phyloP scores from a whole-genome alignment of 2,329 filamentous ascomycete species.

The Cladosporium sp. region DNA sequence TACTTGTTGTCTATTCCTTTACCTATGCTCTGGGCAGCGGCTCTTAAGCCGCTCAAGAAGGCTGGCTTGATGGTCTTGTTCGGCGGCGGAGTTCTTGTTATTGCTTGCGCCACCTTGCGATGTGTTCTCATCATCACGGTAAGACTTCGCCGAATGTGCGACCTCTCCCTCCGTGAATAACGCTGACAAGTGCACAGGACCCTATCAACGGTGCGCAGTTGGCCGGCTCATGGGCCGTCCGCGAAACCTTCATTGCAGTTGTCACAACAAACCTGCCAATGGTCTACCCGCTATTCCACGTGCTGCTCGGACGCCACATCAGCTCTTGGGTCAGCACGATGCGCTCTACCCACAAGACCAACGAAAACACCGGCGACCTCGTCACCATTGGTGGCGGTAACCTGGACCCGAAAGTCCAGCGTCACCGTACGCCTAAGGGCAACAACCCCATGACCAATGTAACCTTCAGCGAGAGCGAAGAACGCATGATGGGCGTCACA shows the following conservation, averaged over 20 bases:
- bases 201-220: conserved; percentile 15
- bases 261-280: conserved; percentile 18
- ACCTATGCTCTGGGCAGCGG: conserved; percentile 14
- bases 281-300: conserved; percentile 14
- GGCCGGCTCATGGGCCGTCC: conserved; percentile 16
- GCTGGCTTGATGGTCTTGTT: conserved; percentile 17
- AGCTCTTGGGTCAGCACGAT: conserved; percentile 8
- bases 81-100: conserved; percentile 14
- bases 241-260: conserved; percentile 13
- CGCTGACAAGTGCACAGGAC: not conserved
- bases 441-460: conserved; percentile 17
- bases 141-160: not conserved
- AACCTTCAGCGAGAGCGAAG: conserved; percentile 20
- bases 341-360: conserved; percentile 8
- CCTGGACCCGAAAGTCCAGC: not conserved
- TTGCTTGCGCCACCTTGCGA: conserved; percentile 13
- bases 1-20: conserved; percentile 16
- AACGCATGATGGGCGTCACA: conserved; percentile 11
- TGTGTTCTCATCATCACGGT: conserved; percentile 17
- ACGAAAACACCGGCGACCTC: not conserved
- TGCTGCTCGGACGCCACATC: conserved; percentile 4
- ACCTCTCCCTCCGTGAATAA: too few species aligned
- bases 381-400: conserved; percentile 7
- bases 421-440: not conserved
- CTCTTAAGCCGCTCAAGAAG: conserved; percentile 11